Evolutionary conservation across 768 basidiomycete genomes (phyloP), one percentile per base, ranked within the genome.

Genomic region (Phallus indusiatus): DNA sequence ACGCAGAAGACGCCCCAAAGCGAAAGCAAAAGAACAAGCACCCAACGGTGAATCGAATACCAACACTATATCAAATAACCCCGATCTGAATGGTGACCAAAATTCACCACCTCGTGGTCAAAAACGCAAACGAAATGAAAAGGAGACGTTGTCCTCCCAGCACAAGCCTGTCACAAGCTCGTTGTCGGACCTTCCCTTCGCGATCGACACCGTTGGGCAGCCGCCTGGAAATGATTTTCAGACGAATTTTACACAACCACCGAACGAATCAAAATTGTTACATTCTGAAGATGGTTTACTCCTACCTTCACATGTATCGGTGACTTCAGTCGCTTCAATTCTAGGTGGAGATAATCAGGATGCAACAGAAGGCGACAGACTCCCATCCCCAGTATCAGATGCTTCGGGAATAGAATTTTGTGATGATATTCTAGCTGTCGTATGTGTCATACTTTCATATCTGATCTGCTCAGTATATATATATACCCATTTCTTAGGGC

Each of bases 261-360:
- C 24, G 20, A 16, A 20, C 17, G 6, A 42, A 14, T n/a, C n/a
- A 36, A 55, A 46, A 42, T 5, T 42, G 14, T 36, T 50, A 14
- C 22, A 20, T 12, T 48, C 24, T 21, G 33, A 60, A 16, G 21
- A 47, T 16, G 51, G 61, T 52, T 64, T 91, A 12, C 70, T 88
- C 21, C 73, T 91, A 11, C 89, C 89, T 0, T 71, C 81, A 0
- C 88, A 91, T 70, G 89, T 90, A 22, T 77, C 77, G 8, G 75
- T 90, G 6, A 72, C 81, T 55, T 76, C 80, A 3, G 70, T 76
- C 28, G 80, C 60, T 76, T 84, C 18, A 68, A 82, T 17, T 68
- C 74, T 14, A 73, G 75, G 14, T 81, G 80, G 79, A 9, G 81
- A 83, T 21, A 36, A 35, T 5, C 37, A 56, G n/a, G 80, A 81